Conservation (phyloP, 2,329 filamentous ascomycete genomes). For the Pseudocercospora macadamiae region DNA sequence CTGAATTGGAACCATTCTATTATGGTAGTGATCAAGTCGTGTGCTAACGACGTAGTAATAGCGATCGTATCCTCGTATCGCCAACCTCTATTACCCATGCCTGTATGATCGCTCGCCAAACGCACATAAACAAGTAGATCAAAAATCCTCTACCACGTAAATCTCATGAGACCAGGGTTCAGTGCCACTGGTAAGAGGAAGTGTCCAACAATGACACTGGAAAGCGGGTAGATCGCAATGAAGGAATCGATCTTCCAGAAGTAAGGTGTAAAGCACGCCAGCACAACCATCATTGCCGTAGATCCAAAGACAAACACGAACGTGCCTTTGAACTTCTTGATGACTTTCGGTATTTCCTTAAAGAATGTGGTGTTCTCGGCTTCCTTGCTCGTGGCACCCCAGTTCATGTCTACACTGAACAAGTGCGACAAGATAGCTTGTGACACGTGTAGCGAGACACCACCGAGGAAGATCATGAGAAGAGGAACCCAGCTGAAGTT, state of each 20-base stretch:
- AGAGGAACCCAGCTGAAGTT: constrained; percentile 68
- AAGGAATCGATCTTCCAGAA: constrained; percentile 62
- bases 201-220: constrained; percentile 56
- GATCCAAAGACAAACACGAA: constrained; percentile 54
- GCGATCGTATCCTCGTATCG: constrained; percentile 1
- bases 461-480: constrained; percentile 45
- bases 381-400: constrained; percentile 64
- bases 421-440: constrained; percentile 46
- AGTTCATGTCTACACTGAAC: constrained; percentile 48
- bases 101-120: constrained; percentile 17
- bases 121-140: constrained; percentile 2
- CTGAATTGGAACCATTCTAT: background rate
- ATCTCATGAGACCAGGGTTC: constrained; percentile 67
- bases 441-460: constrained; percentile 44
- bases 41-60: background rate
- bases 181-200: constrained; percentile 62
- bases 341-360: constrained; percentile 58
- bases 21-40: background rate
- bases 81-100: constrained; percentile 18
- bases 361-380: constrained; percentile 60
- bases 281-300: constrained; percentile 54
- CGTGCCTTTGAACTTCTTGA: constrained; percentile 60
- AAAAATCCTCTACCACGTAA: constrained; percentile 54
- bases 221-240: constrained; percentile 63
- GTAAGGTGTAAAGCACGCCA: constrained; percentile 50